Evolutionary conservation across 1,284 basidiomycete species (phyloP), one percentile per base, ranked within the genome.

Genomic region (Malassezia cuniculi): DNA sequence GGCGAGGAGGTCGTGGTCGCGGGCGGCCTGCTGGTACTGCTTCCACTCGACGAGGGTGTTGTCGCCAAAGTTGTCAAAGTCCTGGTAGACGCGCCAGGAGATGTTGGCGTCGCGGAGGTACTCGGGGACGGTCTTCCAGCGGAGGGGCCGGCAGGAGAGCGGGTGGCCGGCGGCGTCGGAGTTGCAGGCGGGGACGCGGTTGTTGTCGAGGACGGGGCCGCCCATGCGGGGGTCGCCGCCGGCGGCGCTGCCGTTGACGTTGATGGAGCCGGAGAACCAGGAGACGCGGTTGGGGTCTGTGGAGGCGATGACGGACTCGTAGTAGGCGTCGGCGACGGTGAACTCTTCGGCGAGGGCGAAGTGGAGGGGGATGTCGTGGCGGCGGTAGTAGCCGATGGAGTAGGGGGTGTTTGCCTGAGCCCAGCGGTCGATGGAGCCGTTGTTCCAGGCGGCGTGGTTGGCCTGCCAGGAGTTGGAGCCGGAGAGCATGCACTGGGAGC

Each of bases 71-170:
- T 57, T 57, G 22, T 46, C 46, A 2, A 25, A 36, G 22, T 55
- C 37, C 43, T 48, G 40, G n/a, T 49, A 51, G n/a, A 48, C 38
- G 29, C 53, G 50, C 50, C 46, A 56, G 19, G 38, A 31, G 19
- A 56, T 46, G 22, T 30, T 30, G 4, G 36, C 49, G 5, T 52
- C 47, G 27, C 54, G 34, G 10, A 56, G 25, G 24, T 48, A 55
- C 31, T 56, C 54, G 9, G 50, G 36, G 10, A 55, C 36, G n/a
- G 54, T 56, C 36, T 42, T 50, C 54, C 54, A 56, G n/a, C 31
- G 27, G n/a, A n/a, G 53, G 9, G 54, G 54, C 12, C 30, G 46
- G 30, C 46, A 48, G 14, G 30, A 25, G 29, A 46, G 34, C 24
- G 19, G 25, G 1, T 34, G 34, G 1, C 46, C 46, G 20, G 45